These are phyloP conservation scores for Septoria linicola DNA, from an alignment of 2,329 filamentous ascomycete species.

Conservation along the genomic window DNA sequence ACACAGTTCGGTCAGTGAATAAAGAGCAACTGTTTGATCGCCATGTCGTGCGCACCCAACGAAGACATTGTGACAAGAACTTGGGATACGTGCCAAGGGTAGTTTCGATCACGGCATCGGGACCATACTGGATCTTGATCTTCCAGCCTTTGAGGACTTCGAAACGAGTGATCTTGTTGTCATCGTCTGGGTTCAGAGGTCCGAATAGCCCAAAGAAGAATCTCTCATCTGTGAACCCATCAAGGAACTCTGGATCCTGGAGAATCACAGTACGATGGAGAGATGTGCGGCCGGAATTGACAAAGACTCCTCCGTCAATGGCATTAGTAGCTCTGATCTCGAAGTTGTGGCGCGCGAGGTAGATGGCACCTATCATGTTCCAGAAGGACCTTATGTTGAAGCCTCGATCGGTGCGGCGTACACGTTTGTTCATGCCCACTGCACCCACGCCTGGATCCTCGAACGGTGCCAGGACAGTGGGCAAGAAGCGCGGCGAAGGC, in stretches of 20 bases:
- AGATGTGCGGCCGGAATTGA: slow-evolving; percentile 36
- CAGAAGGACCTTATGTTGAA: slow-evolving; percentile 20
- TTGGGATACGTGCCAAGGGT: slow-evolving; percentile 14
- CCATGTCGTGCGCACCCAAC: slow-evolving; percentile 16
- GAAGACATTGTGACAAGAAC: slow-evolving; percentile 8
- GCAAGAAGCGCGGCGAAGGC: slow-evolving; percentile 1
- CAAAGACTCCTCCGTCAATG: slow-evolving; percentile 38
- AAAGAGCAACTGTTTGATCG: slow-evolving; percentile 8
- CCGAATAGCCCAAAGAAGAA: slow-evolving; percentile 16
- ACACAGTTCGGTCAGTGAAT: slow-evolving; percentile 13
- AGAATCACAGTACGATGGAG: slow-evolving; percentile 33
- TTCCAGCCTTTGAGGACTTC: slow-evolving; percentile 11
- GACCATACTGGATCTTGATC: slow-evolving; percentile 15
- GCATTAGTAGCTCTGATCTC: slow-evolving; percentile 35
- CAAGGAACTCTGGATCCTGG: slow-evolving; percentile 25
- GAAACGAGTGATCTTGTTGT: slow-evolving; percentile 14
- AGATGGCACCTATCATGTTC: slow-evolving; percentile 32
- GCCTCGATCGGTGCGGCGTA: slow-evolving; percentile 5
- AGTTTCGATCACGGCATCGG: slow-evolving; percentile 8
- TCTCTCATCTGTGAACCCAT: slow-evolving; percentile 9
- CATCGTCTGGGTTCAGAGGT: slow-evolving; percentile 14
- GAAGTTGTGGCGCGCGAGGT: slow-evolving; percentile 39
- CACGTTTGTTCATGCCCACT: slow-evolving; percentile 23
- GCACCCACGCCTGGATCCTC: slow-evolving; percentile 13
- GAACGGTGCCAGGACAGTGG: slow-evolving; percentile 7